A percentile compares a stretch with the other conserved stretches of the same genome.
phyloP scores from a whole-genome alignment of 106 monocot genomes.

The Apostasia shenzhenica region DNA sequence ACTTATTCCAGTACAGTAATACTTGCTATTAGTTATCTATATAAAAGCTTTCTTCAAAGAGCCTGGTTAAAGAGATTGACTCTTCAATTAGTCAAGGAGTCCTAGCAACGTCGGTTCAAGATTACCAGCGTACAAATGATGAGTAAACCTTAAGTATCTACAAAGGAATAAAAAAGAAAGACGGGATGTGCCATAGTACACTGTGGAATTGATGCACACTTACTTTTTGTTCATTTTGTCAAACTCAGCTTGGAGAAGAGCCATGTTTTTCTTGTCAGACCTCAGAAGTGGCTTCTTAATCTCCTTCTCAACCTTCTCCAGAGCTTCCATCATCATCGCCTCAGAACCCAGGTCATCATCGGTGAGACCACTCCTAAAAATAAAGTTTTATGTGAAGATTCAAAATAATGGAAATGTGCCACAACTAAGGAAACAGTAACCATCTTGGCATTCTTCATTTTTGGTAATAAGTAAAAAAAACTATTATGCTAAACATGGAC shows the following conservation, averaged over 20 bases:
- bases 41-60: no score
- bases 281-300: conserved; percentile 93
- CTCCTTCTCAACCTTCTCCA: conserved; percentile 91
- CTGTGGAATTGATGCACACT: background rate
- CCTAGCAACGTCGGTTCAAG: no score
- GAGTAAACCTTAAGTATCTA: background rate
- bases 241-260: conserved; percentile 77
- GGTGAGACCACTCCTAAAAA: conserved; percentile 53
- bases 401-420: background rate
- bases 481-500: no score
- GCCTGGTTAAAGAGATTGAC: no score
- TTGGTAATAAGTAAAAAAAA: no score
- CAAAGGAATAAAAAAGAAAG: background rate
- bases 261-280: conserved; percentile 94
- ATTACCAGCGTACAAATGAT: no score
- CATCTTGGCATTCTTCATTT: background rate
- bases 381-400: background rate
- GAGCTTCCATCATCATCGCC: conserved; percentile 83
- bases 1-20: no score
- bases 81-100: no score
- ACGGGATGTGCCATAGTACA: background rate
- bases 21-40: no score
- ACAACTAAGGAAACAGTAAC: background rate
- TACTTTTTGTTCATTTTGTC: conserved; percentile 94
- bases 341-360: conserved; percentile 95